Base-by-base conservation (phyloP, 257 asterid genomes). In the Solanum lycopersicoides region DNA sequence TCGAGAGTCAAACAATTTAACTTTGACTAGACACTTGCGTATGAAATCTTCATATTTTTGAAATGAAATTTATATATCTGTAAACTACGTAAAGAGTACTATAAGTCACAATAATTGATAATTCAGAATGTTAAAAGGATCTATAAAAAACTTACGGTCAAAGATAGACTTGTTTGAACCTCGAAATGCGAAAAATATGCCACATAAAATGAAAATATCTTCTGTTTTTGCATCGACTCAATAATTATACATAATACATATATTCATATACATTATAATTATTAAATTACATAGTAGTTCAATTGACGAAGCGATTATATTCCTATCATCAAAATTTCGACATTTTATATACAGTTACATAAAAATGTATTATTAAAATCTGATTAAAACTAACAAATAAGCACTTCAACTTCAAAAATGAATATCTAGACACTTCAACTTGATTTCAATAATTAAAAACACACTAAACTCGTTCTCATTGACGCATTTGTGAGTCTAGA, bases 1-100 rank as follows among this genome's bases (percentile, higher is more conserved):
- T 15, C 3, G 23, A 50, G 60, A 15, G 23, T 1, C 23, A 6
- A 50, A 50, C 60, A 2, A 1, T 50, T 50, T 50, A 53, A 53
- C 21, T 53, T 16, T 16, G 4, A 53, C 0, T 0, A 0, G 1
- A 50, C 2, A 50, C 0, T 15, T 50, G 60, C 9, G 0, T 50
- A 50, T 50, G 21, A 3, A 41, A 7, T 41, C 10, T 41, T 41
- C 44, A 41, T 2, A 2, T 2, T 9, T 41, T 41, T 50, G 1
- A 15, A 50, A 50, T 15, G 60, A 50, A 50, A 50, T 50, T 50
- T 15, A 50, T 50, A 50, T 16, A 50, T 50, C 4, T 50, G 23
- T 50, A 50, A 15, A 50, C 60, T 50, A 50, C 23, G 23, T 50
- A 6, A 50, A 50, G 6, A 50, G 60, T 50, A 50, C 3, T 50